Base-by-base conservation (phyloP, 1,284 basidiomycete genomes). In the Athelia psychrophila region DNA sequence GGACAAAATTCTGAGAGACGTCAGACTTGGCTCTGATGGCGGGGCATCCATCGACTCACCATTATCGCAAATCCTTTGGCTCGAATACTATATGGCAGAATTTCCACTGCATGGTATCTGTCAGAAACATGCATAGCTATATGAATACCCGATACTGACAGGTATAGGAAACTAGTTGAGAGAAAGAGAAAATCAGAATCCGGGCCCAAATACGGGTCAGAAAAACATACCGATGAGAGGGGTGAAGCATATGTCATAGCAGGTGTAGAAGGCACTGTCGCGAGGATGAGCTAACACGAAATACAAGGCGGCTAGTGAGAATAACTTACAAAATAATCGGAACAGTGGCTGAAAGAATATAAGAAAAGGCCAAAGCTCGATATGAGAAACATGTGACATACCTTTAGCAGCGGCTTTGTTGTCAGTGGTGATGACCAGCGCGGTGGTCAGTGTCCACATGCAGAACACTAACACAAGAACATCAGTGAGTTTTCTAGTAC, bases 51-150 rank as follows among this genome's bases (percentile, higher is more conserved):
- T 9, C 19, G 23, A 18, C 38, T 22, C 38, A 83, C 83, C 83
- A 86, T 83, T 23, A 84, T 60, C 10, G 83, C 81, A 57, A 86
- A 84, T 1, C 84, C 84, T 61, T 81, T 86, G 1, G 86, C 83
- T 50, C 86, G 79, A 49, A 89, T 81, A 47, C 71, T 75, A 66
- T 81, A 84, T 0, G 86, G 86, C 0, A 86, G 67, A 53, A 90
- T 87, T 62, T 90, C 86, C 48, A 86, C 68, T 42, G 20, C 6
- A 22, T 6, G 16, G n/a, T 16, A 22, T 10, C 12, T 8, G 38
- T 42, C 38, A 42, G 38, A 8, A 22, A 6, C 9, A 6, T 16
- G 38, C 16, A n/a, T n/a, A 22, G 38, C 9, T 42, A 6, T 9
- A n/a, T 16, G n/a, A 22, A 42, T 8, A 6, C 8, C 6, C 9